A percentile compares a stretch with the other conserved stretches of the same genome.
phyloP scores from a whole-genome alignment of 495 filamentous ascomycete genomes.

The Penicillium riverlandense region DNA sequence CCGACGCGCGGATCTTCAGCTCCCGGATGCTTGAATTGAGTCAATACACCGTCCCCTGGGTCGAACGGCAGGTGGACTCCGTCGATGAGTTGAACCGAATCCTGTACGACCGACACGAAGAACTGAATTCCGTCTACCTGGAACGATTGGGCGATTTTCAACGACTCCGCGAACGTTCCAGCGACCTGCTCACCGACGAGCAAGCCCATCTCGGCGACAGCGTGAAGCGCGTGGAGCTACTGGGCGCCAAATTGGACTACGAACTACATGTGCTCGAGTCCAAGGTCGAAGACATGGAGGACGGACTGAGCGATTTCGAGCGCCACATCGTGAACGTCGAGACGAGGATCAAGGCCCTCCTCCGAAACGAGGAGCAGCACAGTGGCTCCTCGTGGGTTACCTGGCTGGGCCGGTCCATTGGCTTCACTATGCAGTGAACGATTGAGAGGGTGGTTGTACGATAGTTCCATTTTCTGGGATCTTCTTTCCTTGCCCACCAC shows the following conservation, averaged over 20 bases:
- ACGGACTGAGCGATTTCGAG: conserved; percentile 73
- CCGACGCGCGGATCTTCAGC: conserved; percentile 55
- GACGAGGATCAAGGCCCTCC: conserved; percentile 62
- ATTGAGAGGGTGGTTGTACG: conserved; percentile 9
- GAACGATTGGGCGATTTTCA: conserved; percentile 60
- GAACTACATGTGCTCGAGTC: conserved; percentile 75
- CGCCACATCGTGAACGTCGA: conserved; percentile 76
- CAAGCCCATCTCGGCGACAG: conserved; percentile 59
- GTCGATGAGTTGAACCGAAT: conserved; percentile 58
- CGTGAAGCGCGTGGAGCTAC: conserved; percentile 72
- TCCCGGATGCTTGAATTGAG: conserved; percentile 41
- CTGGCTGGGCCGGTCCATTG: conserved; percentile 36
- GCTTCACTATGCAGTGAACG: conserved; percentile 14
- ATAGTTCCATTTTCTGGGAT: conserved; percentile 4
- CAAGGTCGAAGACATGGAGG: conserved; percentile 83
- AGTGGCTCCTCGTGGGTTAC: conserved; percentile 51
- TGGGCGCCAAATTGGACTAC: conserved; percentile 88
- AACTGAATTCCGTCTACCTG: conserved; percentile 61
- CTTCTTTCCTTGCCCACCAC: conserved; percentile 6
- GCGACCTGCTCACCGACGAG: conserved; percentile 62
- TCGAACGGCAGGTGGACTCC: conserved; percentile 50
- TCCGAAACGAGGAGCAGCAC: conserved; percentile 51
- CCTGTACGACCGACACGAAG: conserved; percentile 52
- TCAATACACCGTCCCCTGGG: conserved; percentile 55
- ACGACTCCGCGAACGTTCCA: conserved; percentile 53